A percentile compares a stretch with the other conserved stretches of the same genome.
Evolutionary conservation across 257 asterid genomes (phyloP).

Genomic region (Forsythia viridissima): DNA sequence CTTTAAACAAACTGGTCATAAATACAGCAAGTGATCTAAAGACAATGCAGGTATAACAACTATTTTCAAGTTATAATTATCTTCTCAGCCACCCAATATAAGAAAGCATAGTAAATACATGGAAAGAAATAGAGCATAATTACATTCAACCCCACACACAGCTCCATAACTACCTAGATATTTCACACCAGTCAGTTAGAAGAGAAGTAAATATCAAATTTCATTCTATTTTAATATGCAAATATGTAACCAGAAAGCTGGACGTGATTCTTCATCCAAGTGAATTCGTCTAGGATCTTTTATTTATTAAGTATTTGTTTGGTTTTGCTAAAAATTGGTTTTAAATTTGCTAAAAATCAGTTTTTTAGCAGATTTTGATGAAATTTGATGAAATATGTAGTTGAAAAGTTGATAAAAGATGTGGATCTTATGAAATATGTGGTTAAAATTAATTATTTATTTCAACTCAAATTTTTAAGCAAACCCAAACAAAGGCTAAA

Average conservation of each 20-base stretch:
- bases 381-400: too few relatives aligned
- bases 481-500: background rate
- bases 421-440: too few relatives aligned
- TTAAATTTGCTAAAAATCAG: too few relatives aligned
- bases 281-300: background rate
- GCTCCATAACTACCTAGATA: constrained; percentile 43
- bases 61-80: background rate
- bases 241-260: background rate
- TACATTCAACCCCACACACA: constrained; percentile 45
- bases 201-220: constrained; percentile 13
- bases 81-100: background rate
- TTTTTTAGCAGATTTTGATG: too few relatives aligned
- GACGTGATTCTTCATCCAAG: background rate
- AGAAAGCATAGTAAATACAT: background rate
- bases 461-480: too few relatives aligned
- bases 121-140: constrained; percentile 18
- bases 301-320: background rate
- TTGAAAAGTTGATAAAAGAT: too few relatives aligned
- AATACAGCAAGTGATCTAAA: background rate
- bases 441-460: too few relatives aligned
- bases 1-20: background rate
- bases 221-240: background rate
- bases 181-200: constrained; percentile 13
- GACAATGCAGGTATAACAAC: background rate
- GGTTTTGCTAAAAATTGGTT: too few relatives aligned